phyloP scores from a whole-genome alignment of 208 protist species.

The Crithidia brevicula region DNA sequence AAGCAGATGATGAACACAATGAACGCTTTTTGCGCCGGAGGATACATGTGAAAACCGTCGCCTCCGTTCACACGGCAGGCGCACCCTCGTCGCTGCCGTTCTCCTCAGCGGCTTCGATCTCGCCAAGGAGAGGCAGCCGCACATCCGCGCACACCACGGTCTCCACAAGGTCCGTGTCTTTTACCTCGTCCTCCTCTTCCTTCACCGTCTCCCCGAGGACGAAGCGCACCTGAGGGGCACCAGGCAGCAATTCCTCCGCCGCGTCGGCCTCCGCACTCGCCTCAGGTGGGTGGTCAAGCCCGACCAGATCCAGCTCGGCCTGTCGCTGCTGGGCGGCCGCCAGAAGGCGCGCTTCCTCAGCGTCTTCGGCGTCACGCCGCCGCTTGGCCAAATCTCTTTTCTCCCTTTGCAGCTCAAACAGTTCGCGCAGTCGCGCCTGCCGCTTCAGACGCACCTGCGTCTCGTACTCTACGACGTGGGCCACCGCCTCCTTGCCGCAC shows the following conservation, averaged over 20 bases:
- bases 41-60: too few relatives aligned
- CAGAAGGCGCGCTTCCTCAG: constrained; percentile 36
- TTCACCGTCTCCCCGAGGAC: constrained; percentile 10
- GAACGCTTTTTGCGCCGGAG: too few relatives aligned
- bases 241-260: neutral
- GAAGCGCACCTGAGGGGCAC: constrained; percentile 6
- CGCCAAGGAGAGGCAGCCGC: neutral
- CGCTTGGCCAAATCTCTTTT: constrained; percentile 43
- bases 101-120: neutral
- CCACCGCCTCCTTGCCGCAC: constrained; percentile 73
- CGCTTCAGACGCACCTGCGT: constrained; percentile 59
- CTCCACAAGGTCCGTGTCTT: constrained; percentile 2
- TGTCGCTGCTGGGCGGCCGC: constrained; percentile 29
- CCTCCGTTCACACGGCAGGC: too few relatives aligned
- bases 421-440: constrained; percentile 47
- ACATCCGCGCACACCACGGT: neutral
- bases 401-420: constrained; percentile 47
- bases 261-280: neutral
- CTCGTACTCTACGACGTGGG: constrained; percentile 81
- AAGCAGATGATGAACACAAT: too few relatives aligned
- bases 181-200: constrained; percentile 7
- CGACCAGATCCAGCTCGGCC: constrained; percentile 32
- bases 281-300: neutral
- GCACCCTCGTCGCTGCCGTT: neutral
- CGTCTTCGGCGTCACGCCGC: constrained; percentile 33